Conservation (phyloP, 1,284 basidiomycete genomes). For the Cystobasidium sp. region DNA sequence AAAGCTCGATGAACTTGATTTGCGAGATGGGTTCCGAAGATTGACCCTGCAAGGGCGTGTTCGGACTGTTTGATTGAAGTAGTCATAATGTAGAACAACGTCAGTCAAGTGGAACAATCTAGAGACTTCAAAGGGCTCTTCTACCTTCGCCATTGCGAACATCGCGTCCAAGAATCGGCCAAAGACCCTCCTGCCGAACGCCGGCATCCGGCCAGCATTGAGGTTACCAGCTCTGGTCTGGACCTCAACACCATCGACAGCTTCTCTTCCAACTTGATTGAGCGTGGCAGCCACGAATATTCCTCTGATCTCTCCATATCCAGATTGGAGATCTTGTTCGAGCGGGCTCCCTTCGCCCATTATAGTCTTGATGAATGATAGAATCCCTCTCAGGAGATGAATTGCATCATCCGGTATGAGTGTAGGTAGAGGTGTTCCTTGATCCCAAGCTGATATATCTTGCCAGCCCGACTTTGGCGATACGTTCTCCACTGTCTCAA, state of each 20-base stretch:
- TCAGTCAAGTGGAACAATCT: not conserved
- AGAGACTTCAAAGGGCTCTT: not conserved
- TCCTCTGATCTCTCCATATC: slow-evolving; percentile 41
- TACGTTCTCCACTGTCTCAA: slow-evolving; percentile 25
- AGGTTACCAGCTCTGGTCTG: slow-evolving; percentile 32
- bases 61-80: slow-evolving; percentile 32
- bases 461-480: slow-evolving; percentile 39
- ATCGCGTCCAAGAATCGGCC: slow-evolving; percentile 44
- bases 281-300: slow-evolving; percentile 40
- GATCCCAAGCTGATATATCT: slow-evolving; percentile 38
- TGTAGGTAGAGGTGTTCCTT: slow-evolving; percentile 28
- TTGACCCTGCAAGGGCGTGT: slow-evolving; percentile 24
- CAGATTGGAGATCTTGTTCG: slow-evolving; percentile 40
- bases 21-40: slow-evolving; percentile 39
- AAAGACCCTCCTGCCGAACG: slow-evolving; percentile 29
- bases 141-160: slow-evolving; percentile 43
- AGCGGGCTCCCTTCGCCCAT: slow-evolving; percentile 18
- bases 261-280: slow-evolving; percentile 43
- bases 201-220: slow-evolving; percentile 17
- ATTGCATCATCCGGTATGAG: slow-evolving; percentile 30
- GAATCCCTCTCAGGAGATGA: slow-evolving; percentile 2
- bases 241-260: slow-evolving; percentile 39
- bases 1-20: slow-evolving; percentile 41
- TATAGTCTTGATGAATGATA: slow-evolving; percentile 30
- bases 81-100: not conserved